Evolutionary conservation across 2,329 filamentous ascomycete genomes (phyloP), one percentile per base, ranked within the genome.

Genomic region (Colletotrichum tabaci): DNA sequence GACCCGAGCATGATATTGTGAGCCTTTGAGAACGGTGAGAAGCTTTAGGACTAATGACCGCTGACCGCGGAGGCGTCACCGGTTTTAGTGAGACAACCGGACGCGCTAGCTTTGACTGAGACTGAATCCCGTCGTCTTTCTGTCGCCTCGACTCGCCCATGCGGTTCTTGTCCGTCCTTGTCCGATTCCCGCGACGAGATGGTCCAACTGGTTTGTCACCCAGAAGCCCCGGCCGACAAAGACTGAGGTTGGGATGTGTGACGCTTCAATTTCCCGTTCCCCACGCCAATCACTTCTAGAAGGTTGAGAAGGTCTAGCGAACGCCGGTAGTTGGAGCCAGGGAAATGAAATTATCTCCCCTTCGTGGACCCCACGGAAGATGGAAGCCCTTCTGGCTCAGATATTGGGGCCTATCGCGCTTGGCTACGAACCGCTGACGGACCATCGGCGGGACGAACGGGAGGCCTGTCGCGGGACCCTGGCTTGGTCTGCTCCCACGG

Each of bases 321-420:
- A 68, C 57, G 44, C 47, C 72, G 69, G 69, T 72, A 73, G 72
- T 69, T 64, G 46, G 61, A 60, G 61, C 47, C 49, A 69, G 67
- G 64, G 72, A 73, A 73, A 73, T 73, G 72, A 73, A 55, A 57
- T 73, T 55, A 73, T 73, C 72, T 73, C 69, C 69, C 65, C 46
- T 57, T 61, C 56, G 60, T 57, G 57, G 57, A 66, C 49, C 69
- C 68, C 60, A 46, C 56, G 50, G 56, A 56, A 26, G 56, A 47
- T 65, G 65, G 60, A 61, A 52, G 49, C 46, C 44, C 52, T 62
- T 60, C 56, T 63, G 69, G 55, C 50, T 35, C 49, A 68, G 55
- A 58, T 47, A 62, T 69, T 57, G 64, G 64, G 30, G 64, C 68
- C 60, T 64, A 72, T 67, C 38, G 40, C 61, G 65, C 69, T 73